These are phyloP conservation scores for Vitis hybrid DNA, from an alignment of 177 flowering plant species.

Conservation along the genomic window DNA sequence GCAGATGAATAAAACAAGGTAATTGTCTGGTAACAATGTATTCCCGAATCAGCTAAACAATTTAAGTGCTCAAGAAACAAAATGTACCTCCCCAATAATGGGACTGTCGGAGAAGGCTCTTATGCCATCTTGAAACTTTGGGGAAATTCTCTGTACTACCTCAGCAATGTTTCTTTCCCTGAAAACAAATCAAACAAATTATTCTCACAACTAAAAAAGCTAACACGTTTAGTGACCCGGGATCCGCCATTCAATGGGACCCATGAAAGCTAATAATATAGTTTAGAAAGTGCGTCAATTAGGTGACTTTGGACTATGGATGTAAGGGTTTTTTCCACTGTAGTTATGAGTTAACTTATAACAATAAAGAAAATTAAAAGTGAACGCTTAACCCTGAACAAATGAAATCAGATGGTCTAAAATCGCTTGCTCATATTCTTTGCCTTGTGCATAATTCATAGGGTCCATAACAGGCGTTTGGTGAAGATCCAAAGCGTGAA, in stretches of 20 bases:
- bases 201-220: background rate
- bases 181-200: constrained; percentile 6
- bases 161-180: constrained; percentile 90
- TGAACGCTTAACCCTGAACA: background rate
- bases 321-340: background rate
- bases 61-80: background rate
- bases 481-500: background rate
- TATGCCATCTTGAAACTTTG: constrained; percentile 84
- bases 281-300: background rate
- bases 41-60: background rate
- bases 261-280: background rate
- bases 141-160: constrained; percentile 59
- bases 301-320: background rate
- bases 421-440: no score
- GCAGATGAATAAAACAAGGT: background rate
- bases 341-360: background rate
- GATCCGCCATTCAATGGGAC: no score
- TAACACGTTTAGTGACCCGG: no score
- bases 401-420: background rate
- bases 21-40: background rate
- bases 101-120: constrained; percentile 87
- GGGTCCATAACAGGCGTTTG: no score
- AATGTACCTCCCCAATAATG: constrained; percentile 84
- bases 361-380: background rate
- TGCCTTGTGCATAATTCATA: no score